Conservation (phyloP, 2,329 filamentous ascomycete genomes). For the Biscogniauxia sp. region DNA sequence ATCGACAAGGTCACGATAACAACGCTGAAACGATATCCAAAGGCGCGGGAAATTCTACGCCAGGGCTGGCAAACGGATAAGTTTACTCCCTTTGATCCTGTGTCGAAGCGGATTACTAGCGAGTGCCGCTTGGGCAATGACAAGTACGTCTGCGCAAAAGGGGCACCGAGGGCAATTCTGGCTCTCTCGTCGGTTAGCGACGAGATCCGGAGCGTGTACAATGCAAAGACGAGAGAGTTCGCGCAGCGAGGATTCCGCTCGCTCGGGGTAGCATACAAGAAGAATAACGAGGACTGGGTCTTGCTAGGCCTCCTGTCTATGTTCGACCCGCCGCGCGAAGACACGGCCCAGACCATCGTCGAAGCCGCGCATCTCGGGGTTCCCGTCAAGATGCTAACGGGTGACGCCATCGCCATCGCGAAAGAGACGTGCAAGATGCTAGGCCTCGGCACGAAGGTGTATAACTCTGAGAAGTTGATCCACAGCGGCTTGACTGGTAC, state of each 20-base stretch:
- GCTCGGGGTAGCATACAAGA: constrained; percentile 75
- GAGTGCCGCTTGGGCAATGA: constrained; percentile 68
- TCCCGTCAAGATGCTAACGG: constrained; percentile 78
- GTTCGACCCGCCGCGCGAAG: constrained; percentile 77
- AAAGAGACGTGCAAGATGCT: constrained; percentile 84
- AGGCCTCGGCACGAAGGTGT: constrained; percentile 75
- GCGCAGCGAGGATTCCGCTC: constrained; percentile 78
- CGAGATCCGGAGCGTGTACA: constrained; percentile 65
- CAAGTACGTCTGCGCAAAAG: constrained; percentile 72
- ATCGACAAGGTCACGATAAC: constrained; percentile 79
- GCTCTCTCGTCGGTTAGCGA: constrained; percentile 66
- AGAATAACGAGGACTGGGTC: constrained; percentile 71
- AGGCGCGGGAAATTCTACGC: constrained; percentile 71
- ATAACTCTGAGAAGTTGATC: constrained; percentile 76
- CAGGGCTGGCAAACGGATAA: constrained; percentile 75
- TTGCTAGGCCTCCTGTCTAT: constrained; percentile 75
- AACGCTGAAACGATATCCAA: constrained; percentile 73
- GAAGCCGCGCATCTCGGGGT: constrained; percentile 75
- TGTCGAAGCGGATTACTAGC: constrained; percentile 76
- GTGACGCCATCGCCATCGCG: constrained; percentile 75
- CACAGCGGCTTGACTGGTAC: constrained; percentile 72
- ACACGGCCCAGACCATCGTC: constrained; percentile 75
- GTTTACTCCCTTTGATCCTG: constrained; percentile 75
- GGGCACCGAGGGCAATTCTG: constrained; percentile 73
- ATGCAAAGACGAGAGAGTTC: constrained; percentile 71